Percentiles rank a stretch among this genome's conserved stretches.
phyloP scores from a whole-genome alignment of 306 rosid genomes.

The Cyamopsis tetragonoloba region DNA sequence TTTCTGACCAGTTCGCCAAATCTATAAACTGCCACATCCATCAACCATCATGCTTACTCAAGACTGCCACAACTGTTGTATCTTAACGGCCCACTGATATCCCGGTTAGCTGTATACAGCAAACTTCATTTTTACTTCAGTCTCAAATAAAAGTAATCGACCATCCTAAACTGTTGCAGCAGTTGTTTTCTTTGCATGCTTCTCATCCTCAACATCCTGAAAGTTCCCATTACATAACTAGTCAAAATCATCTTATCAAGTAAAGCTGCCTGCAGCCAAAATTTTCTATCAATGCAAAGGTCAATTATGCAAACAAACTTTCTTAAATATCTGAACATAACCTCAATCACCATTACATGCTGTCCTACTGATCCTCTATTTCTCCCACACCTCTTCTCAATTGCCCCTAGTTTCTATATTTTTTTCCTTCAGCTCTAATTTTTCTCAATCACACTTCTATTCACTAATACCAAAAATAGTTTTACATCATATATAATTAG shows the following conservation, averaged over 20 bases:
- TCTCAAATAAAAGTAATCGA: conserved; percentile 6
- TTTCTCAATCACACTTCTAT: background rate
- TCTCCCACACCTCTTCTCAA: background rate
- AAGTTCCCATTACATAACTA: conserved; percentile 18
- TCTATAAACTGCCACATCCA: conserved; percentile 29
- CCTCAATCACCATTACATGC: background rate
- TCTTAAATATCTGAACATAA: background rate
- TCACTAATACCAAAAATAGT: background rate
- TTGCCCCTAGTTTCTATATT: background rate
- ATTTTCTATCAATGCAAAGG: background rate
- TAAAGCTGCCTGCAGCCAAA: background rate
- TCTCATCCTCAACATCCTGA: conserved; percentile 95
- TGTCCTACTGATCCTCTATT: background rate
- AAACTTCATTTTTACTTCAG: conserved; percentile 25
- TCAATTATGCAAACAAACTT: background rate
- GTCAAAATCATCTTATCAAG: background rate
- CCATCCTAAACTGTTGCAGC: conserved; percentile 27
- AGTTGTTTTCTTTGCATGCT: conserved; percentile 40
- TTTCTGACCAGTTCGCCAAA: conserved; percentile 24
- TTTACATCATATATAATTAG: background rate
- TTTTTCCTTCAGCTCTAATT: too few species aligned
- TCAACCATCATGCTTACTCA: conserved; percentile 9
- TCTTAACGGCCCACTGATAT: conserved; percentile 13
- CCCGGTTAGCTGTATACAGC: conserved; percentile 19
- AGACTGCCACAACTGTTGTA: conserved; percentile 17